phyloP scores from a whole-genome alignment of 2,329 filamentous ascomycete species.

The Dactylellina parvicollis region DNA sequence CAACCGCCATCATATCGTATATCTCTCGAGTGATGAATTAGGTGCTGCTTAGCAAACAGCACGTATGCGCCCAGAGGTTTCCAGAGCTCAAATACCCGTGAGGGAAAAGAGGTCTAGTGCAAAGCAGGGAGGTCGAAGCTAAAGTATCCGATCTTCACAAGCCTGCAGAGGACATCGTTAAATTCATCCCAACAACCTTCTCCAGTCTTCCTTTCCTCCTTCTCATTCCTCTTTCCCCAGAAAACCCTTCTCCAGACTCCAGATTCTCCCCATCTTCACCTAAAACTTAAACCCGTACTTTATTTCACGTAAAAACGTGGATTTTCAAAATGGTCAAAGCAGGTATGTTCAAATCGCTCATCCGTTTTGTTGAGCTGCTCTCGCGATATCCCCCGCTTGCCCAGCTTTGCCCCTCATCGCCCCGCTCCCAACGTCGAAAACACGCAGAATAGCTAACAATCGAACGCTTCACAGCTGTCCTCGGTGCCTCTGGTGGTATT shows the following conservation, averaged over 20 bases:
- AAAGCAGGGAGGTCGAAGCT: conserved; percentile 28
- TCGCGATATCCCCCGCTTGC: conserved; percentile 22
- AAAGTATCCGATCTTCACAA: conserved; percentile 49
- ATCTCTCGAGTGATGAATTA: not conserved
- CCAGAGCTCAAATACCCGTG: not conserved
- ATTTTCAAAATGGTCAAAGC: conserved; percentile 69
- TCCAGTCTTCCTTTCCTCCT: conserved; percentile 8
- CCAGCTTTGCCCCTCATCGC: conserved; percentile 39
- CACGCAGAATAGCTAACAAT: conserved; percentile 28
- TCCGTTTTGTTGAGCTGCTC: conserved; percentile 22
- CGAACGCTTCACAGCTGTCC: conserved; percentile 70
- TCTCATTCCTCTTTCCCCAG: not conserved
- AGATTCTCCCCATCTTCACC: conserved; percentile 5
- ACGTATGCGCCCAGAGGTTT: conserved; percentile 1
- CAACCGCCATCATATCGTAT: conserved; percentile 3
- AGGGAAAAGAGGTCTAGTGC: not conserved
- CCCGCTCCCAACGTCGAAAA: conserved; percentile 21
- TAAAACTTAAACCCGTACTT: not conserved
- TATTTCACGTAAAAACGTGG: conserved; percentile 8
- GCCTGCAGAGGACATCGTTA: conserved; percentile 25
- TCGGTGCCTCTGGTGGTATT: conserved; percentile 97
- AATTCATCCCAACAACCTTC: conserved; percentile 51
- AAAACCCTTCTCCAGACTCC: conserved; percentile 5
- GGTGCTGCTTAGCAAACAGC: conserved; percentile 4
- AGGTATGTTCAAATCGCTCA: conserved; percentile 63